Evolutionary conservation across 805 yeast species (phyloP), one percentile per base, ranked within the genome.

Genomic region (Yamadazyma nakazawae): DNA sequence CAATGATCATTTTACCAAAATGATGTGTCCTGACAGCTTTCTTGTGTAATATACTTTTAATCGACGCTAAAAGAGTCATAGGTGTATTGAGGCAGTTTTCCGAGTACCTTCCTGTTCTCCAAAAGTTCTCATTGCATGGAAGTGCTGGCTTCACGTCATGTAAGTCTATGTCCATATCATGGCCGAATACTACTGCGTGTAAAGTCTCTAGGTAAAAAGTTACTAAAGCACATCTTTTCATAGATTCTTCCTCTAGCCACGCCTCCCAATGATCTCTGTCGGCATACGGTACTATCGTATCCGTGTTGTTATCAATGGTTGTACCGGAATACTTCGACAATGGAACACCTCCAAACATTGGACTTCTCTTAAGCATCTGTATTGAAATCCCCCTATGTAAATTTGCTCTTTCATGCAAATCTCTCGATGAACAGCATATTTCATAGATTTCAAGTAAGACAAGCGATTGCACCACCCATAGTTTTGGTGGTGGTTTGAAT

Each of bases 351-450:
- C 75, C 75, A 19, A 70, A 53, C 34, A 69, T 42, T 12, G 60
- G 61, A 32, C 60, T 54, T 43, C 62, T 44, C 19, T 61, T 46
- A 14, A 59, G 42, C 42, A 60, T 43, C 35, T 59, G 62, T 2
- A 60, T 54, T 37, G 56, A 56, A 12, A 92, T 81, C 4, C 92
- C 95, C 58, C 88, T 94, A 57, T 88, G 94, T 14, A 88, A 67
- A 60, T 84, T 88, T 0, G 88, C 84, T 37, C 96, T 63, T 61
- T 87, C 95, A 60, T 87, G 96, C 41, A 85, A 59, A 37, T 68
- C 69, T 52, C 96, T 66, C 24, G 78, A 74, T 0, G 88, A 72
- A 52, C 85, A 79, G 48, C 81, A 72, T 59, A 86, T 84, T 59
- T 87, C 96, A 59, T 79, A 84, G 56, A 80, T 78, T 57, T 88